Conservation (phyloP, 805 yeast genomes). For the Starmerella ratchasimensis region DNA sequence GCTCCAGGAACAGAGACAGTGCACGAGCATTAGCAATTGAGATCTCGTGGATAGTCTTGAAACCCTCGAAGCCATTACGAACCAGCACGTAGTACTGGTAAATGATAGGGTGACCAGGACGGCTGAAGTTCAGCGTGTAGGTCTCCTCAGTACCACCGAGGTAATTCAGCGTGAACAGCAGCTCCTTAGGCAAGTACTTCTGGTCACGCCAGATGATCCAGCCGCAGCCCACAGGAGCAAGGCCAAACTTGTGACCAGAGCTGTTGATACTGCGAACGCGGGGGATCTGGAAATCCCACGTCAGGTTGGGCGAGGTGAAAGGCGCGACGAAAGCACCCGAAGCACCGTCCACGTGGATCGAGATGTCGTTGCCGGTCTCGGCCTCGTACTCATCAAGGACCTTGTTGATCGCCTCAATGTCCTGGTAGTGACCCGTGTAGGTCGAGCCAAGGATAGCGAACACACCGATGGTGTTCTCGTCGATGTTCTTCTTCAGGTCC, state of each 20-base stretch:
- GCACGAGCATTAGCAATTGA: constrained; percentile 64
- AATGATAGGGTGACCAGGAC: constrained; percentile 85
- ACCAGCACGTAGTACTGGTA: constrained; percentile 77
- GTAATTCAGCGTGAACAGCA: constrained; percentile 67
- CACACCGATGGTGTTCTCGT: constrained; percentile 86
- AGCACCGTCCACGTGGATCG: constrained; percentile 91
- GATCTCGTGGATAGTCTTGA: constrained; percentile 42
- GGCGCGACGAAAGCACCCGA: constrained; percentile 86
- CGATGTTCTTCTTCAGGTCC: constrained; percentile 49
- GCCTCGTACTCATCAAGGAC: constrained; percentile 56
- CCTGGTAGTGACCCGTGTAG: constrained; percentile 84
- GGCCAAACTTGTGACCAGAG: constrained; percentile 87
- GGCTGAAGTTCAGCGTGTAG: constrained; percentile 72
- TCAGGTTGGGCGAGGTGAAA: constrained; percentile 55
- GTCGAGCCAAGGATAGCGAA: constrained; percentile 84
- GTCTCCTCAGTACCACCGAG: constrained; percentile 83
- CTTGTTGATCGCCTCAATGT: constrained; percentile 46
- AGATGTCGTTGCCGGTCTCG: constrained; percentile 52
- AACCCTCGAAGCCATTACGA: constrained; percentile 61
- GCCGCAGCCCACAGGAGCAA: constrained; percentile 82
- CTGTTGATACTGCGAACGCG: constrained; percentile 78
- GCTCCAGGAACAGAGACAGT: constrained; percentile 44
- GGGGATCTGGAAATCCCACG: constrained; percentile 71
- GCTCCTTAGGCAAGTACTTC: constrained; percentile 48
- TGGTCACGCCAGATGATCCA: constrained; percentile 77